A percentile compares a stretch with the other conserved stretches of the same genome.
These are phyloP conservation scores for Wickerhamiella kazuoi DNA, from an alignment of 805 yeast genomes.

Conservation along the genomic window DNA sequence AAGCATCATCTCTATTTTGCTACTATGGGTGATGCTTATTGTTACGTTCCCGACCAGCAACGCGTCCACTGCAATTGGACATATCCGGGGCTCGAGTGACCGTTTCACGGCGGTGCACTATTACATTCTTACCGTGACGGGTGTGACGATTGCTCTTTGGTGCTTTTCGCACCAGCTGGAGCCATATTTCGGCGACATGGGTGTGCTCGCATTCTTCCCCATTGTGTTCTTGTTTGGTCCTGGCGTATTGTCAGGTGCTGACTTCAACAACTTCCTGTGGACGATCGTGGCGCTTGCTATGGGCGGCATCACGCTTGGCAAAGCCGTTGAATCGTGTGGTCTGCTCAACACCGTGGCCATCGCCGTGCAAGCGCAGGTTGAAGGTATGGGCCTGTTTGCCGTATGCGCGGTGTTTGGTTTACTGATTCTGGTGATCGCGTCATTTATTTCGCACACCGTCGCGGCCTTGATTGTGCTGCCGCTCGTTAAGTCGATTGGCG, in stretches of 20 bases:
- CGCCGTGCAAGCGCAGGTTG: slow-evolving; percentile 46
- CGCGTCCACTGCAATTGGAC: slow-evolving; percentile 33
- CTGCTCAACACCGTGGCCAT: slow-evolving; percentile 61
- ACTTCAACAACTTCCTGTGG: slow-evolving; percentile 93
- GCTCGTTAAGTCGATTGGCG: slow-evolving; percentile 77
- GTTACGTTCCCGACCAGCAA: slow-evolving; percentile 37
- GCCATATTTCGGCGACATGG: slow-evolving; percentile 79
- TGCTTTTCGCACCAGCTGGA: slow-evolving; percentile 66
- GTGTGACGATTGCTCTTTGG: slow-evolving; percentile 70
- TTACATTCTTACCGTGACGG: slow-evolving; percentile 51
- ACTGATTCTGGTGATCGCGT: slow-evolving; percentile 67
- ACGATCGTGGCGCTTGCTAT: slow-evolving; percentile 86
- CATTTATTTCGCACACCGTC: slow-evolving; percentile 92
- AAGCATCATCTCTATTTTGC: slow-evolving; percentile 38
- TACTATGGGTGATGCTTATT: slow-evolving; percentile 58
- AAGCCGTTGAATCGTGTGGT: slow-evolving; percentile 87
- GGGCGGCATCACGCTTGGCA: slow-evolving; percentile 96
- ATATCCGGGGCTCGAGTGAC: slow-evolving; percentile 44
- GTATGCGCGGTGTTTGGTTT: slow-evolving; percentile 67
- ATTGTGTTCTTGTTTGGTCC: slow-evolving; percentile 84
- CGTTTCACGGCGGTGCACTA: slow-evolving; percentile 55
- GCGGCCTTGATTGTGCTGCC: slow-evolving; percentile 91
- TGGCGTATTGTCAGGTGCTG: slow-evolving; percentile 72
- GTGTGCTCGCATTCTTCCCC: slow-evolving; percentile 84
- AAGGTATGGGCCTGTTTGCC: slow-evolving; percentile 49